phyloP scores from a whole-genome alignment of 306 rosid species.

The Malus orientalis region DNA sequence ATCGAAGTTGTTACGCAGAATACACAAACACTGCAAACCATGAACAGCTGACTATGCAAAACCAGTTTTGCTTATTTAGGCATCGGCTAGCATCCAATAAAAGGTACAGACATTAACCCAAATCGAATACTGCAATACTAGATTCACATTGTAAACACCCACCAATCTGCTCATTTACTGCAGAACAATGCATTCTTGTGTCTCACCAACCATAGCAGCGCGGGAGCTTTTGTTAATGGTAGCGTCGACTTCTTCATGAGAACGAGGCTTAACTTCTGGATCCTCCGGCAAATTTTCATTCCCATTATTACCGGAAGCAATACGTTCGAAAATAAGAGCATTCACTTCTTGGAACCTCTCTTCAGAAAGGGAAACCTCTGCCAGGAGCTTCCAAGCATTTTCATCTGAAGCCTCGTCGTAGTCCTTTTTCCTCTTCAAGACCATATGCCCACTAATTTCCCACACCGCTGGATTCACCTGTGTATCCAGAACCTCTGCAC shows the following conservation, averaged over 20 bases:
- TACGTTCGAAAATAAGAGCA: slow-evolving; percentile 63
- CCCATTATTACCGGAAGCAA: slow-evolving; percentile 23
- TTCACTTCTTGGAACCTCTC: slow-evolving; percentile 81
- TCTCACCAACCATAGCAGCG: slow-evolving; percentile 40
- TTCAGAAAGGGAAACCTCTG: slow-evolving; percentile 84
- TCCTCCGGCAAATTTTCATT: slow-evolving; percentile 1
- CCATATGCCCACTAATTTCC: slow-evolving; percentile 98
- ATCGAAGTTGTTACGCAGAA: slow-evolving; percentile 13
- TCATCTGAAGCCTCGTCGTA: slow-evolving; percentile 87
- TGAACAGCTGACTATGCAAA: slow-evolving; percentile 14
- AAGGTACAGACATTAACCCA: slow-evolving; percentile 21
- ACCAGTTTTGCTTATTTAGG: slow-evolving; percentile 29
- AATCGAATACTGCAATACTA: slow-evolving; percentile 21
- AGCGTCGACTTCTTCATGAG: slow-evolving; percentile 22
- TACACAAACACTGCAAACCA: slow-evolving; percentile 2
- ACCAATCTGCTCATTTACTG: slow-evolving; percentile 27
- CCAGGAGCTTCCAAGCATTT: slow-evolving; percentile 92
- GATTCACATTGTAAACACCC: slow-evolving; percentile 9
- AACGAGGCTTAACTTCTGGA: neutral
- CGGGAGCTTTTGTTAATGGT: slow-evolving; percentile 23
- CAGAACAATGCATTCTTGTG: slow-evolving; percentile 64
- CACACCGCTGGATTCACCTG: slow-evolving; percentile 99
- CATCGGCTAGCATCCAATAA: slow-evolving; percentile 20
- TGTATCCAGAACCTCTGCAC: slow-evolving; percentile 80
- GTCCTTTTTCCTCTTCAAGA: slow-evolving; percentile 81